Evolutionary conservation across 345 rosid species (phyloP), one percentile per base, ranked within the genome.

Genomic region (Punica granatum): DNA sequence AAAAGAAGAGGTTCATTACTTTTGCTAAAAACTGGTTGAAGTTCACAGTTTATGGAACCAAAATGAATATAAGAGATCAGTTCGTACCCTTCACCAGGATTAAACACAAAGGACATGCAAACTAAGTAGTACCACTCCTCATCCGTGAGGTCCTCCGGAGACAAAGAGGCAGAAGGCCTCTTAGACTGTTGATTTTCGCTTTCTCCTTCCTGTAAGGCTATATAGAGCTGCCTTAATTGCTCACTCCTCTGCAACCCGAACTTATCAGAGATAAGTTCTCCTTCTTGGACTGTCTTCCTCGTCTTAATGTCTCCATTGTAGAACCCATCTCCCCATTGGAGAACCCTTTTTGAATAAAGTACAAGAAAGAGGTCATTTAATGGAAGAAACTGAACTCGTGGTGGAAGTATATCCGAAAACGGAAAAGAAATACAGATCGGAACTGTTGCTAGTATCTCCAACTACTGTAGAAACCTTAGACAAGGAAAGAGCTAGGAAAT

Each of bases 71-170:
- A 26, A 25, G 61, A 26, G 34, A 26, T 28, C 15, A 18, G 3
- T 12, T 26, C 61, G 12, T 81, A 94, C 98, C 96, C 82, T 81
- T 91, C 83, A 56, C 97, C 90, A 36, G 78, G 78, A 76, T 83
- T 78, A 90, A 94, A 94, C 53, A 79, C 76, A 75, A 89, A 94
- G 67, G 99, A 91, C 98, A 94, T 94, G 85, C 93, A 94, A 74
- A 94, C 97, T 82, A 94, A 67, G 82, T 94, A 94, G 75, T 91
- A 91, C 99, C 98, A 94, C 84, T 94, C 99, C 41, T 87, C 88
- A 73, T 91, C 95, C 6, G 97, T 75, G 26, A 94, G 86, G 79
- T 94, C 98, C 70, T 91, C 98, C 2, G 98, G 95, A 65, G 99
- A 86, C 72, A 91, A 77, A 43, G 88, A 81, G 66, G 82, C 86